Evolutionary conservation across 1,139 yeast genomes (phyloP), one percentile per base, ranked within the genome.

Genomic region (Taphrina pruni): DNA sequence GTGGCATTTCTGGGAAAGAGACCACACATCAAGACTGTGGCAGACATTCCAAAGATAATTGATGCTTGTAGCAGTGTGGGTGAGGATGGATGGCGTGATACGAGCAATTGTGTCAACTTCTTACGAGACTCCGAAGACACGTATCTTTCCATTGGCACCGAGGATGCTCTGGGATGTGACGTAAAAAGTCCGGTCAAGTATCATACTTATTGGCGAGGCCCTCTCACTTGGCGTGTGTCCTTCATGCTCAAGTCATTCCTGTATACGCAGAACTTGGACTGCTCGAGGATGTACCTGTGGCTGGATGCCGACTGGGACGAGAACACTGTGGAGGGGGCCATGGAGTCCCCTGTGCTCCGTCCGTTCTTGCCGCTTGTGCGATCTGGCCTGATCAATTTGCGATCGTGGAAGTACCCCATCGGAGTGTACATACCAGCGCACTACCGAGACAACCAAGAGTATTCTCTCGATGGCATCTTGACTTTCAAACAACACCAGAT

Each of bases 191-290:
- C 62, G n/a, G 38, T 36, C 45, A 64, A 64, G 43, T 64, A 55
- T 26, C 67, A 64, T n/a, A 64, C 67, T 6, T 64, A 64, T 21
- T 64, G 67, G 67, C 67, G 67, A 9, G 67, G 67, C 36, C 60
- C 60, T 17, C 56, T 55, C 36, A 64, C 61, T 4, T 55, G 61
- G 60, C 54, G 67, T 2, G 67, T 64, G 20, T 56, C 60, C 12
- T 64, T 64, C 61, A 64, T 55, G 61, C 38, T 64, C 61, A 64
- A 64, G 61, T 64, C 67, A 6, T 64, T 56, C 46, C 55, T 64
- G 20, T 64, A 32, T 41, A 64, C 67, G 21, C 67, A 64, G 45
- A 64, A 64, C 35, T 56, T 64, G n/a, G 50, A 64, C 11, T 64
- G 67, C 56, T 54, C 61, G 36, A 45, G 55, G 61, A 35, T 64